Evolutionary conservation across 2,329 filamentous ascomycete genomes (phyloP), one percentile per base, ranked within the genome.

Genomic region (Aspergillus pseudoviridinutans): DNA sequence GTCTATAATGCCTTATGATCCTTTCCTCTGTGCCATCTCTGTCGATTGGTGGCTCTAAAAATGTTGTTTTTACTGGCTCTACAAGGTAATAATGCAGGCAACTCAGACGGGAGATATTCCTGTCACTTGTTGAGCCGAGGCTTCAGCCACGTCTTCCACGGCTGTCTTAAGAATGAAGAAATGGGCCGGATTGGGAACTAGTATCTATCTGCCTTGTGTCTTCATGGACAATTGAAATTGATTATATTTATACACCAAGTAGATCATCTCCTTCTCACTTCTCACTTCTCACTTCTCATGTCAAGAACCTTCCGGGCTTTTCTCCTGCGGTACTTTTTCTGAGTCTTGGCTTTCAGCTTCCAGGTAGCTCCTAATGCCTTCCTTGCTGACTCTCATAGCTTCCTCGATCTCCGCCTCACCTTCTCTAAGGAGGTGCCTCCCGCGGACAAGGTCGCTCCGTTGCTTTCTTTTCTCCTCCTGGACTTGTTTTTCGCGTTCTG

Each of bases 401-500:
- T 74, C 71, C 60, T 77, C 71, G 50, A 79, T 66, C 58, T 79
- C 76, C 7, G 70, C 74, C 59, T 78, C 75, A 14, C 74, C 76
- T 64, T 78, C 76, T 54, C 69, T 66, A 35, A 79, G 62, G 53
- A 79, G 70, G 61, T 73, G 67, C 57, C 74, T 78, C 24, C 76
- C 71, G 53, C 75, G 74, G 35, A 71, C 57, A 49, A 79, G 66
- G 32, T 76, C 74, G 17, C 74, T 67, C 55, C 65, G 68, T 51
- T 76, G 74, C 46, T 68, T 75, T 50, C 69, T 67, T 53, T 78
- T 78, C 29, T 78, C 75, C 56, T 77, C 74, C 47, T 76, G 67
- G 3, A 79, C 77, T 35, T 69, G 68, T 55, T 72, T 74, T 56
- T 79, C 72, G 25, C 77, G 74, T 46, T 78, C 75, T 6, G 71